phyloP scores from a whole-genome alignment of 257 asterid species.

The Linaria vulgaris region DNA sequence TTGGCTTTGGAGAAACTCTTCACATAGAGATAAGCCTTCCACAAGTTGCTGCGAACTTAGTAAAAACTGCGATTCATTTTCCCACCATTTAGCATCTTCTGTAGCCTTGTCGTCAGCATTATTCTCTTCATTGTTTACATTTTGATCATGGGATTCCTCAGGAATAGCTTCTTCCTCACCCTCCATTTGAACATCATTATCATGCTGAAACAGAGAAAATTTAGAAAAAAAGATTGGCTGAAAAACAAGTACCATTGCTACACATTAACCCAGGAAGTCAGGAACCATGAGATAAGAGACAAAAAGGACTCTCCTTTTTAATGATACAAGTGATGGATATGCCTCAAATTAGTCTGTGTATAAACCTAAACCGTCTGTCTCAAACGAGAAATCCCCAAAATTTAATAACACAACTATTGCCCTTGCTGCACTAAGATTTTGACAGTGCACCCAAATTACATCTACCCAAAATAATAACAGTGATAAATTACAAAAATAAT shows the following conservation, averaged over 20 bases:
- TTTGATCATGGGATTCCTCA: constrained; percentile 32
- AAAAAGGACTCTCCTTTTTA: background rate
- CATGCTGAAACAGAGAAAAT: constrained; percentile 36
- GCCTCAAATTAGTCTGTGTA: background rate
- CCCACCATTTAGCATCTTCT: constrained; percentile 76
- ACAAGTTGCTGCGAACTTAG: constrained; percentile 86
- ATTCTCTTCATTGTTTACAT: constrained; percentile 31
- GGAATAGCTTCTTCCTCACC: constrained; percentile 39
- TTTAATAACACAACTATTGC: background rate
- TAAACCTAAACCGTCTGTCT: background rate
- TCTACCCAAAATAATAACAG: too few relatives aligned
- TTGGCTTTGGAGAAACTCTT: constrained; percentile 82
- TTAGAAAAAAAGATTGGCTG: constrained; percentile 15
- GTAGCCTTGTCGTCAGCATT: constrained; percentile 37
- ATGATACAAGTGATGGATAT: background rate
- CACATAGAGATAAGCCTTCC: constrained; percentile 78
- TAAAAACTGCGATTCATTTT: constrained; percentile 62
- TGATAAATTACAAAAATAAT: too few relatives aligned
- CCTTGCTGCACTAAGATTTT: background rate
- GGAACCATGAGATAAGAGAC: background rate
- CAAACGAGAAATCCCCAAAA: background rate
- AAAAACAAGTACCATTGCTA: too few relatives aligned
- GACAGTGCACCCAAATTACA: too few relatives aligned
- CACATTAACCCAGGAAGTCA: constrained; percentile 8
- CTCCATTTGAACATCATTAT: constrained; percentile 29